Conservation (phyloP, 2,329 filamentous ascomycete species). For the Pyricularia pennisetigena region DNA sequence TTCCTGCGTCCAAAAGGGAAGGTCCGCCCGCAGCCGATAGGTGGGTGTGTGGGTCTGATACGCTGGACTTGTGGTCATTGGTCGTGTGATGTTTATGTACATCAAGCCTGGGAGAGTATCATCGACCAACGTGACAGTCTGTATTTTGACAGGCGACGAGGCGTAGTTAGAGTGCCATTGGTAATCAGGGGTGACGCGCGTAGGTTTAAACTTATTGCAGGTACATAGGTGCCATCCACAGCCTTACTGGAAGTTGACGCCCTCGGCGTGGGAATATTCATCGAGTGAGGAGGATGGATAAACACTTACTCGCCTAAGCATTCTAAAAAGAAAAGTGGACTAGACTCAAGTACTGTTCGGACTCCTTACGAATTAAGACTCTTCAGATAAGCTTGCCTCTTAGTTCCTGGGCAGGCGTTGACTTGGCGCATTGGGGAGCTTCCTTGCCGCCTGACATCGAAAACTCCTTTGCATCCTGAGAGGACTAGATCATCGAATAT, state of each 20-base stretch:
- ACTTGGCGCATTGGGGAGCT: not conserved
- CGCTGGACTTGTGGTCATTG: not conserved
- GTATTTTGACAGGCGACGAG: not conserved
- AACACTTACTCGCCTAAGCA: not conserved
- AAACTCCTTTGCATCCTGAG: no score
- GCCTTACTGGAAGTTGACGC: not conserved
- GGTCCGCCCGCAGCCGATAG: no score
- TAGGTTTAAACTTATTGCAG: no score
- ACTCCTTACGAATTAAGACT: not conserved
- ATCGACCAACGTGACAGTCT: not conserved
- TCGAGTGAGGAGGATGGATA: not conserved
- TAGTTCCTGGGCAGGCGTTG: not conserved
- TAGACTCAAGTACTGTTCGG: not conserved
- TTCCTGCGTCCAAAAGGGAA: not conserved
- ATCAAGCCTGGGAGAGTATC: not conserved
- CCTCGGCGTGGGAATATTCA: not conserved
- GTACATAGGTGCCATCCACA: not conserved
- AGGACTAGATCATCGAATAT: not conserved
- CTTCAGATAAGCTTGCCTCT: not conserved
- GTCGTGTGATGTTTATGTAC: not conserved
- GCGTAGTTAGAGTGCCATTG: not conserved
- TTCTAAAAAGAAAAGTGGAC: no score
- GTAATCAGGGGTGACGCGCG: not conserved
- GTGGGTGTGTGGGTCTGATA: not conserved
- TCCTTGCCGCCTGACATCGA: no score